Base-by-base conservation (phyloP, 2,329 filamentous ascomycete species). In the Nannizzia gypsea region DNA sequence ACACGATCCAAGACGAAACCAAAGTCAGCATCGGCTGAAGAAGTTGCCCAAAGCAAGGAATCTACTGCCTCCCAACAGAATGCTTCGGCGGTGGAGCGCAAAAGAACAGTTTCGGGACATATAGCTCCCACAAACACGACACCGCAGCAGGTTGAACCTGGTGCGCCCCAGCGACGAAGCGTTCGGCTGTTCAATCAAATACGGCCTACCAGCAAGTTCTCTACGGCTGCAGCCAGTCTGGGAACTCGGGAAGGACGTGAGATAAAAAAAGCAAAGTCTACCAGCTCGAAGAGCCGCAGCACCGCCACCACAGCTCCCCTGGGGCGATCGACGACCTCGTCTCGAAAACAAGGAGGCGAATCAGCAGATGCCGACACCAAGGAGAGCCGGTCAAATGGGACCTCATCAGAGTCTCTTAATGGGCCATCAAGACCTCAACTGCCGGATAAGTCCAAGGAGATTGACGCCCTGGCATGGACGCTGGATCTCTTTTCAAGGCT, bases 71-170 rank as follows among this genome's bases (percentile, higher is more conserved):
- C 67, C 0, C 58, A 40, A 36, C 66, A 67, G 38, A 67, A 67
- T 58, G 68, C 67, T 56, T 66, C 69, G 59, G 74, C 63, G 65
- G 72, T 79, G 13, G 88, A 91, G 62, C 84, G 90, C 71, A 97
- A 96, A 75, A 84, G 92, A 66, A 96, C 90, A 1, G 83, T 95
- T n/a, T 96, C 92, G 44, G 92, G 92, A 3, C 89, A 95, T 66
- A 76, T 78, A 48, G 74, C 74, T 38, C 70, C 75, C 81, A 56
- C 81, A 73, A 63, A 76, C 77, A 56, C 76, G 73, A 34, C 46
- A 13, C 63, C 80, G 76, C 82, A 81, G 58, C 71, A 81, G 28
- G 81, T 85, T 62, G 87, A 90, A 66, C 81, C 82, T 44, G 79
- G 81, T 44, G 81, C 79, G 17, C 80, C 82, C 1, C 83, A 86